phyloP scores from a whole-genome alignment of 805 yeast species.

The Candida nonsorbophila region DNA sequence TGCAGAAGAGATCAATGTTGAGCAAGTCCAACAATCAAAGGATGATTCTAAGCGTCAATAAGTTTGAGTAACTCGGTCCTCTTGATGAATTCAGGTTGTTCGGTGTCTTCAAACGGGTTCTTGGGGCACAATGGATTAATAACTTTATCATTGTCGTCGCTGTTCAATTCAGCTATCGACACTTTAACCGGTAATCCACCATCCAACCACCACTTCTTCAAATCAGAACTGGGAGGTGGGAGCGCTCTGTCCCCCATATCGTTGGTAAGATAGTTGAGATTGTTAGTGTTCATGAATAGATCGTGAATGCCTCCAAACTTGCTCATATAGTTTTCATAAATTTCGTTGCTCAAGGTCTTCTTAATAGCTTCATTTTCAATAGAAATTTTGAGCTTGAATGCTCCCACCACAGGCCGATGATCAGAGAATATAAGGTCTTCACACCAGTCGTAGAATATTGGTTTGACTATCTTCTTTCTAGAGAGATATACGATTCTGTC shows the following conservation, averaged over 20 bases:
- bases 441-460: constrained; percentile 54
- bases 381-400: constrained; percentile 57
- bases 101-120: constrained; percentile 65
- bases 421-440: constrained; percentile 67
- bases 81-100: constrained; percentile 49
- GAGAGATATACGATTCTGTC: constrained; percentile 70
- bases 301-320: constrained; percentile 42
- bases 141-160: constrained; percentile 23
- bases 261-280: constrained; percentile 17
- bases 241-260: constrained; percentile 37
- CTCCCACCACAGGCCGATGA: constrained; percentile 84
- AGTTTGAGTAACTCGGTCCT: constrained; percentile 10
- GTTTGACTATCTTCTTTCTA: constrained; percentile 54
- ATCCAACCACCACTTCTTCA: constrained; percentile 87
- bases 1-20: constrained; percentile 28
- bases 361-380: constrained; percentile 61
- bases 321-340: constrained; percentile 52
- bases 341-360: constrained; percentile 46
- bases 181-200: constrained; percentile 74
- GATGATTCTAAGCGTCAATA: background rate
- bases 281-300: constrained; percentile 20
- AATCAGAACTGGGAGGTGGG: constrained; percentile 88
- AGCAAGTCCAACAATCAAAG: too few species aligned
- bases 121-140: constrained; percentile 65
- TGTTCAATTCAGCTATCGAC: constrained; percentile 40